Evolutionary conservation across 306 rosid genomes (phyloP), one percentile per base, ranked within the genome.

Genomic region (Prosopis cineraria): DNA sequence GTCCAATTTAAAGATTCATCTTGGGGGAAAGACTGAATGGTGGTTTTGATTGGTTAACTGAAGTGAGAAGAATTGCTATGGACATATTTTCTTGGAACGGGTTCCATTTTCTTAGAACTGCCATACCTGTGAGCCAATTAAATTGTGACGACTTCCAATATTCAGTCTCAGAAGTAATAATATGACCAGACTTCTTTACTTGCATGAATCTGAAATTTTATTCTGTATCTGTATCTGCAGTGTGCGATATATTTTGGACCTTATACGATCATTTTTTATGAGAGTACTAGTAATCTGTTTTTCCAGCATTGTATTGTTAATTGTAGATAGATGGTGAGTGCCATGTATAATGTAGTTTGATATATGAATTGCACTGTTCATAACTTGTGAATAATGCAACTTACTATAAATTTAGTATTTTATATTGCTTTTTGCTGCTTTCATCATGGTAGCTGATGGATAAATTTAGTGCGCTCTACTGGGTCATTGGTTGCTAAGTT

Each of bases 281-380:
- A 50, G 24, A 50, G 12, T 7, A 50, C n/a, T 7, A 50, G 25
- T 36, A 36, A 3, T 70, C 20, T 43, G 3, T 36, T 16, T 52
- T 62, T 71, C 27, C 39, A 79, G 50, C 40, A 20, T 55, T 22
- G 56, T 74, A 68, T 74, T 39, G 39, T 66, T 68, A 56, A 34
- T 33, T 27, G 65, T 39, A 39, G 43, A 7, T 16, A 16, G 52
- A 45, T 45, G 52, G 52, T 16, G 52, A 14, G n/a, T 14, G 7
- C 52, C 16, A 7, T 14, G 7, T 16, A 45, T 4, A 14, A 45
- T 14, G n/a, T 45, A 45, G 52, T 45, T 45, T 45, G 22, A 48
- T 48, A 24, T 6, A 20, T 52, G 59, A 52, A n/a, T n/a, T 52
- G 20, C 8, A n/a, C 56, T 16, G 16, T 45, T 45, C 55, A 48